Base-by-base conservation (phyloP, 257 asterid species). In the Gardenia jasminoides region DNA sequence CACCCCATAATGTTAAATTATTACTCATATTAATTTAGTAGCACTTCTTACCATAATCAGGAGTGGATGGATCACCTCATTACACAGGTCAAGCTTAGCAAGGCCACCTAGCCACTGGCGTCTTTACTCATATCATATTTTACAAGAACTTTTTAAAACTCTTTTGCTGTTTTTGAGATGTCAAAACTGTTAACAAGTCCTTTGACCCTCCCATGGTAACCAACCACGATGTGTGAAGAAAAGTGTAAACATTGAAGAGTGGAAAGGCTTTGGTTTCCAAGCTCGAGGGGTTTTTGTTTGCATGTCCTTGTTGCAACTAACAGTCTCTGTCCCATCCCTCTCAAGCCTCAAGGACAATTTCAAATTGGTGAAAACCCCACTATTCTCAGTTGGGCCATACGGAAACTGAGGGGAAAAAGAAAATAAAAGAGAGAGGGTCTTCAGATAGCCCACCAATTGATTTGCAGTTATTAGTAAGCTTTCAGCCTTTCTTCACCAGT, bases 221-320 rank as follows among this genome's bases (percentile, higher is more conserved):
- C n/a, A 31, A 39, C 70, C 73, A 76, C 73, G 70, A 41, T 67
- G 52, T 74, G 52, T 47, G 41, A 36, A 36, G 41, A 36, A 66
- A 69, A 77, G 59, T 67, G 48, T 58, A 67, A 70, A 77, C 80
- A 56, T 74, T 75, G 80, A 81, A 80, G 81, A 58, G 50, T 80
- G 84, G 46, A 79, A 82, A 83, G 54, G 47, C 76, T 67, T 76
- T 67, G 76, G 62, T 58, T 61, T 81, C 92, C 56, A 86, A 82
- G 86, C 78, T 83, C 86, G 84, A 85, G 86, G 87, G 85, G 86
- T 65, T 83, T 80, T 87, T 89, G 89, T 87, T 83, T 82, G 80
- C 66, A 81, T 39, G 24, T 83, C 74, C 62, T 62, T 77, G 81
- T 62, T 67, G 39, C 4, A 36, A 36, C 41, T 46, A 61, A 22